phyloP scores from a whole-genome alignment of 352 stramenopile species.

The Elongisporangium anandrum region DNA sequence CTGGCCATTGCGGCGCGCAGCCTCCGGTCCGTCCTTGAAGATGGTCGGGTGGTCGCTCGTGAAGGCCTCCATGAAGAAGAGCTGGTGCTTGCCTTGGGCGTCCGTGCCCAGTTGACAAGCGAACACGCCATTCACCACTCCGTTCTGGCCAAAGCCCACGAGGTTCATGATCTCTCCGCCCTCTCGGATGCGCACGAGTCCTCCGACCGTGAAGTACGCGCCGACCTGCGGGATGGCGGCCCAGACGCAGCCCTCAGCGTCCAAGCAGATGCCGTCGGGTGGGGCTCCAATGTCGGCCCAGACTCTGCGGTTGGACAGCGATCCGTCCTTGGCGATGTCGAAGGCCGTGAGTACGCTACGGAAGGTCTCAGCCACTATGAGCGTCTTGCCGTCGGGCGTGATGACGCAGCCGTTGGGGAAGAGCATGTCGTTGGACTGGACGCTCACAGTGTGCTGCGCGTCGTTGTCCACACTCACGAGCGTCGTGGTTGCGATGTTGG shows the following conservation, averaged over 20 bases:
- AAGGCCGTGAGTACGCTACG: conserved; percentile 40
- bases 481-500: conserved; percentile 34
- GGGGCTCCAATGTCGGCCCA: conserved; percentile 50
- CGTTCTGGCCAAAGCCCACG: conserved; percentile 48
- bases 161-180: conserved; percentile 47
- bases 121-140: conserved; percentile 41
- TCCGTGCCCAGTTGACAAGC: conserved; percentile 55
- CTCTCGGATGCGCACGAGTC: conserved; percentile 42
- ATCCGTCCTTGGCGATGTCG: conserved; percentile 35
- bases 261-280: conserved; percentile 50
- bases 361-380: conserved; percentile 60
- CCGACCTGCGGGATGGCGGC: conserved; percentile 46
- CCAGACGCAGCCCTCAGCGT: conserved; percentile 68
- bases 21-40: conserved; percentile 17
- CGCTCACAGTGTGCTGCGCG: conserved; percentile 26
- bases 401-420: conserved; percentile 59
- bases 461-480: conserved; percentile 47
- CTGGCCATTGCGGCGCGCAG: conserved; percentile 10
- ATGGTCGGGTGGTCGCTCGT: conserved; percentile 28
- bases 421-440: conserved; percentile 49
- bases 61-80: conserved; percentile 51
- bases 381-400: conserved; percentile 57
- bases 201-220: conserved; percentile 23
- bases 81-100: conserved; percentile 24
- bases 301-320: conserved; percentile 39